phyloP scores from a whole-genome alignment of 2,329 filamentous ascomycete genomes.

The Pyrenophora graminea region DNA sequence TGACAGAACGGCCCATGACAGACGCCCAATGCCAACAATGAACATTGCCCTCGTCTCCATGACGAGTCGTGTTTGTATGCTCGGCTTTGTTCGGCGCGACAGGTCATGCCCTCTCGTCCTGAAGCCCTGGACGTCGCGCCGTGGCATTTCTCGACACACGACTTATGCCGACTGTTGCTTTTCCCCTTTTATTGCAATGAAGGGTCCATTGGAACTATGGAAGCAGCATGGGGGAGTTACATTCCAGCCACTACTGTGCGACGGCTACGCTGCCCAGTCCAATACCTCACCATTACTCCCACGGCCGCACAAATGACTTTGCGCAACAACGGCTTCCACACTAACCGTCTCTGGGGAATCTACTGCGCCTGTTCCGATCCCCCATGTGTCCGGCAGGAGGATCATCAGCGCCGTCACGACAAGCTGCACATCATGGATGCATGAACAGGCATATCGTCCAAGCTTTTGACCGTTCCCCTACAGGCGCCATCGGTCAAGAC shows the following conservation, averaged over 20 bases:
- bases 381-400: conserved; percentile 23
- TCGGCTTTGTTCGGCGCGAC: conserved; percentile 8
- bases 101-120: conserved; percentile 14
- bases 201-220: conserved; percentile 13
- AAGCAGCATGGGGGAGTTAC: conserved; percentile 31
- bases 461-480: conserved; percentile 38
- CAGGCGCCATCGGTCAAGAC: conserved; percentile 30
- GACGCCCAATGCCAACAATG: not conserved
- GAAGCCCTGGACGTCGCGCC: conserved; percentile 3
- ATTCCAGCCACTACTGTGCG: conserved; percentile 37
- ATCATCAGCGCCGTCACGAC: conserved; percentile 18
- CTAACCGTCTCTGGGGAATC: conserved; percentile 37
- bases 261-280: conserved; percentile 28
- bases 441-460: conserved; percentile 27
- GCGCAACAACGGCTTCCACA: conserved; percentile 34
- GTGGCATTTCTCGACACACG: conserved; percentile 12
- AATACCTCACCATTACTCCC: conserved; percentile 22
- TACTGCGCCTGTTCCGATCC: conserved; percentile 35
- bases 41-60: not conserved
- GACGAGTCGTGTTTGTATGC: not conserved
- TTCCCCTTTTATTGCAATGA: conserved; percentile 18
- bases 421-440: conserved; percentile 31
- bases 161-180: conserved; percentile 20
- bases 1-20: conserved; percentile 7
- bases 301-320: conserved; percentile 33